phyloP scores from a whole-genome alignment of 1,284 basidiomycete genomes.

The Testicularia cyperi region DNA sequence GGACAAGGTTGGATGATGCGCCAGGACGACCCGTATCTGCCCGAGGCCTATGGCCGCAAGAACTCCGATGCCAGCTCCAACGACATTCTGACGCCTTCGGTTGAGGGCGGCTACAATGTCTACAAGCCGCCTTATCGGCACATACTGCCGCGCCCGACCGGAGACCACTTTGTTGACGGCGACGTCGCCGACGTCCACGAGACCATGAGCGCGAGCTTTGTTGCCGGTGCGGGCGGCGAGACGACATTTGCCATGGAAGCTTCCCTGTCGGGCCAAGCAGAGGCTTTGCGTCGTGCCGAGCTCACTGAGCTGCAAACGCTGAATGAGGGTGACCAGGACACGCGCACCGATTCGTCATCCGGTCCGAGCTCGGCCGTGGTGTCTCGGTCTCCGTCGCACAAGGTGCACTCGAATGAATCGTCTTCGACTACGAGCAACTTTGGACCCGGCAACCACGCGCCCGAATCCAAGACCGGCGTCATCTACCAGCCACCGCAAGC shows the following conservation, averaged over 20 bases:
- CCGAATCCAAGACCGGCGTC: too few relatives aligned
- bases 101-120: slow-evolving; percentile 53
- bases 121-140: slow-evolving; percentile 50
- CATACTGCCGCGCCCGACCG: slow-evolving; percentile 12
- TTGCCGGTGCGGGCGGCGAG: slow-evolving; percentile 2
- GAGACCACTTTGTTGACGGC: too few relatives aligned
- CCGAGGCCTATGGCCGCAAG: slow-evolving; percentile 20
- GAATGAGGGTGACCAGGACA: not conserved
- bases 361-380: slow-evolving; percentile 12
- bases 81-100: slow-evolving; percentile 46
- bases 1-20: slow-evolving; percentile 41
- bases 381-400: slow-evolving; percentile 17
- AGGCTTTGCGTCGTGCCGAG: slow-evolving; percentile 28
- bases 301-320: slow-evolving; percentile 4
- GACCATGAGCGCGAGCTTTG: not conserved
- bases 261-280: slow-evolving; percentile 18
- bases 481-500: too few relatives aligned
- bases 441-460: too few relatives aligned
- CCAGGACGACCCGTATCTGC: slow-evolving; percentile 9
- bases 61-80: slow-evolving; percentile 21
- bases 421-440: too few relatives aligned
- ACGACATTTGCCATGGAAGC: slow-evolving; percentile 30
- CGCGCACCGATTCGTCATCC: not conserved
- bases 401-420: not conserved
- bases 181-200: not conserved